Percentiles rank a stretch among this genome's conserved stretches.
Conservation (phyloP, 2,329 filamentous ascomycete species). For the Fusarium sp. region DNA sequence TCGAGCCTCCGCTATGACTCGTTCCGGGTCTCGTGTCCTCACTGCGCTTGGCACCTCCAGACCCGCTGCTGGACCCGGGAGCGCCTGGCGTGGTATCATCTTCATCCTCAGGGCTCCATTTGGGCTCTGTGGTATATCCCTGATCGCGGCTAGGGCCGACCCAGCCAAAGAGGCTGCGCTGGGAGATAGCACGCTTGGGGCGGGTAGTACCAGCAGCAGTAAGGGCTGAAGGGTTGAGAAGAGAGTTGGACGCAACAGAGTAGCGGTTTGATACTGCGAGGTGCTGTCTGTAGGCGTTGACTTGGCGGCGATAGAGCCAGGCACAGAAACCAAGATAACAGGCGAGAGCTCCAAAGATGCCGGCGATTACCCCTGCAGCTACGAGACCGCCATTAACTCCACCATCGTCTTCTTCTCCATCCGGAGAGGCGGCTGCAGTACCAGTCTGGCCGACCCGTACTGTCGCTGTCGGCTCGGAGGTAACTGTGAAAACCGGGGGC, state of each 20-base stretch:
- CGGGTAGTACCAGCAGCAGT: neutral
- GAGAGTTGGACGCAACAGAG: slow-evolving; percentile 55
- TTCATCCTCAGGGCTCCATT: slow-evolving; percentile 43
- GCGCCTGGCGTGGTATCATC: slow-evolving; percentile 38
- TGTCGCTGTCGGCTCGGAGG: slow-evolving; percentile 61
- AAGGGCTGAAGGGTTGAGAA: slow-evolving; percentile 40
- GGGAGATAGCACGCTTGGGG: slow-evolving; percentile 26
- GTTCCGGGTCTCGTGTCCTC: slow-evolving; percentile 44
- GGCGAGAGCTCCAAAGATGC: slow-evolving; percentile 69
- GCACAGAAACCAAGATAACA: slow-evolving; percentile 76
- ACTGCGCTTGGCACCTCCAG: slow-evolving; percentile 35
- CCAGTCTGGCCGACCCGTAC: slow-evolving; percentile 44
- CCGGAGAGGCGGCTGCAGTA: slow-evolving; percentile 36
- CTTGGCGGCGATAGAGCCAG: slow-evolving; percentile 78
- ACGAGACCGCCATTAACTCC: slow-evolving; percentile 55
- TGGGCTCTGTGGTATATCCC: slow-evolving; percentile 44
- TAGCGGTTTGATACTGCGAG: slow-evolving; percentile 72
- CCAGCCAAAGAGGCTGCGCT: slow-evolving; percentile 47
- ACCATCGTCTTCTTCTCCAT: neutral
- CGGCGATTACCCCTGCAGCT: slow-evolving; percentile 68
- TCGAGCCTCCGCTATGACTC: slow-evolving; percentile 58
- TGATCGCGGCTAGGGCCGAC: slow-evolving; percentile 44
- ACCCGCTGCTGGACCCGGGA: slow-evolving; percentile 39
- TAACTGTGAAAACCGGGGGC: slow-evolving; percentile 75
- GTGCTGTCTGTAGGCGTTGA: slow-evolving; percentile 75